A percentile compares a stretch with the other conserved stretches of the same genome.
phyloP scores from a whole-genome alignment of 2,329 filamentous ascomycete species.

The Teratosphaeria zuluensis region DNA sequence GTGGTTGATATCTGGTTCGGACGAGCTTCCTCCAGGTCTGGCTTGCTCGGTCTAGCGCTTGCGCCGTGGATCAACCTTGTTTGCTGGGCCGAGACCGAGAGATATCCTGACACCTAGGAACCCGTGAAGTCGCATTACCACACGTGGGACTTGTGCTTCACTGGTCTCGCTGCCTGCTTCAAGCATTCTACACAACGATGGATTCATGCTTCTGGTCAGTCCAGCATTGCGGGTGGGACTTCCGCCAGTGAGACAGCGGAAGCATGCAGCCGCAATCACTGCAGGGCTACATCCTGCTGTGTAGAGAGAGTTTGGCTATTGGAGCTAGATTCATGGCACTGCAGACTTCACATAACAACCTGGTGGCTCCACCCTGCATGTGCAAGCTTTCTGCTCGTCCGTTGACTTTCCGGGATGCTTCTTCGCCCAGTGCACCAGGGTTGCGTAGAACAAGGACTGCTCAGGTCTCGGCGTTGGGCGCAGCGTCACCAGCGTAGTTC shows the following conservation, averaged over 20 bases:
- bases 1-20: neutral
- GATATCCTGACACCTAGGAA: neutral
- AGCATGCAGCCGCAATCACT: neutral
- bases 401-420: neutral
- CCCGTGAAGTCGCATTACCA: neutral
- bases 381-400: neutral
- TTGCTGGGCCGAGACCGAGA: neutral
- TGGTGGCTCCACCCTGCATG: neutral
- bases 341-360: neutral
- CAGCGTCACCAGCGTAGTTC: too few species aligned
- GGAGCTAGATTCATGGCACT: neutral
- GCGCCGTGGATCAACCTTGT: neutral
- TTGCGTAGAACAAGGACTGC: neutral
- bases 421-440: neutral
- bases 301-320: neutral
- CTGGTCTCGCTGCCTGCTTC: neutral
- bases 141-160: neutral
- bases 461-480: neutral
- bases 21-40: neutral
- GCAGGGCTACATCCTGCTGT: neutral
- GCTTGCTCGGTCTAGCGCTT: neutral
- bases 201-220: neutral
- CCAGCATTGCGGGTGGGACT: neutral
- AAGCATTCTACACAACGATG: too few species aligned
- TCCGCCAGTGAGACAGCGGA: neutral